These are phyloP conservation scores for Jatropha curcas DNA, from an alignment of 345 rosid genomes.

Conservation along the genomic window DNA sequence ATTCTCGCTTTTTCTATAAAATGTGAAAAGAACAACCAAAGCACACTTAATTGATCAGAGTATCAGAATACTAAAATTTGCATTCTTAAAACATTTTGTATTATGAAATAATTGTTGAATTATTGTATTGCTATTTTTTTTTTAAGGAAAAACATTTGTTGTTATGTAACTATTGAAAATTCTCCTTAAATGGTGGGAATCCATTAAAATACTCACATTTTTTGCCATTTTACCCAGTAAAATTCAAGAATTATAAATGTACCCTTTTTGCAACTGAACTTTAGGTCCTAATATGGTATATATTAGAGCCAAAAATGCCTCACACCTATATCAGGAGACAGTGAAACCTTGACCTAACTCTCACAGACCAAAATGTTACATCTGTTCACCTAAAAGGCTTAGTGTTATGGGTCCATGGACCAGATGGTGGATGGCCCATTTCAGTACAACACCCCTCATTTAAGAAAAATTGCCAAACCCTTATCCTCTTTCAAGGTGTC, in stretches of 20 bases:
- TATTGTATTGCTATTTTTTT: too few relatives aligned
- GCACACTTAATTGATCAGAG: too few relatives aligned
- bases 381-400: neutral
- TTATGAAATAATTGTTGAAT: too few relatives aligned
- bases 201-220: neutral
- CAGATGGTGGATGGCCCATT: neutral
- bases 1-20: too few relatives aligned
- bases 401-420: conserved; percentile 8
- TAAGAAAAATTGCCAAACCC: too few relatives aligned
- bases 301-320: too few relatives aligned
- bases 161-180: too few relatives aligned
- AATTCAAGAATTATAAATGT: neutral
- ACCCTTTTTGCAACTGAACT: neutral
- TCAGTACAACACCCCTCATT: too few relatives aligned
- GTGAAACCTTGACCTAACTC: neutral
- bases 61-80: too few relatives aligned
- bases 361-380: neutral
- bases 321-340: neutral
- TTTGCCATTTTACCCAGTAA: neutral
- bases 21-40: too few relatives aligned
- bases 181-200: neutral
- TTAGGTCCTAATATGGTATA: neutral
- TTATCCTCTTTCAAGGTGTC: neutral
- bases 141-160: too few relatives aligned
- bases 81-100: too few relatives aligned